Evolutionary conservation across 2,329 filamentous ascomycete species (phyloP), one percentile per base, ranked within the genome.

Genomic region (Elsinoe perseae): DNA sequence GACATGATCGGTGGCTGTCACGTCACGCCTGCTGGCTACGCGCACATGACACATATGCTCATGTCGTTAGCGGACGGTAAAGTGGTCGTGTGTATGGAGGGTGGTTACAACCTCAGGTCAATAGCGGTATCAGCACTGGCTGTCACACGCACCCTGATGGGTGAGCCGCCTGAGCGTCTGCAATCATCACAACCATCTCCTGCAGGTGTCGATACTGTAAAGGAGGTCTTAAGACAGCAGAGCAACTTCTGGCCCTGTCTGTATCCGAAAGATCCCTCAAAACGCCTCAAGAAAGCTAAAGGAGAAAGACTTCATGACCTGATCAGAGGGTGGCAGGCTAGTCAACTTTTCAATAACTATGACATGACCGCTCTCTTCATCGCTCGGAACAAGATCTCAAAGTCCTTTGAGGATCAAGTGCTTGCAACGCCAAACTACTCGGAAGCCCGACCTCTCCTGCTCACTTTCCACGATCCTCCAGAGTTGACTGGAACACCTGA

Each of bases 1-100:
- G 93, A 98, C 69, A 85, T 93, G 66, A 80, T 98, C 1, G 93
- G 93, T 52, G 89, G 87, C 28, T 98, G 93, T 69, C 92, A 89
- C 66, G 93, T 98, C 4, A 86, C 90, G 1, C 93, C 93, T 0
- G 74, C 84, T 3, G 95, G 93, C 67, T 98, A 97, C 68, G 89
- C 91, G 12, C 92, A 98, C 67, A 97, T 98, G 93, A 97, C 93
- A 14, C 90, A 96, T 68, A 96, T 97, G 92, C 81, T 98, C 48
- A 97, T 96, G 91, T 90, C 89, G 1, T 77, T 98, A 18, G 92
- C 93, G 0, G 80, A 84, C 43, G 93, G 93, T 25, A 95, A 91
- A 67, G 80, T 98, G 12, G 87, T 89, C 2, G 92, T 96, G 7
- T 96, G 91, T 67, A 78, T 98, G 2, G 93, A 98, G 70, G 93